Evolutionary conservation across 192 early-diverging fungal genomes (phyloP).

Genomic region (Linnemannia schmuckeri): DNA sequence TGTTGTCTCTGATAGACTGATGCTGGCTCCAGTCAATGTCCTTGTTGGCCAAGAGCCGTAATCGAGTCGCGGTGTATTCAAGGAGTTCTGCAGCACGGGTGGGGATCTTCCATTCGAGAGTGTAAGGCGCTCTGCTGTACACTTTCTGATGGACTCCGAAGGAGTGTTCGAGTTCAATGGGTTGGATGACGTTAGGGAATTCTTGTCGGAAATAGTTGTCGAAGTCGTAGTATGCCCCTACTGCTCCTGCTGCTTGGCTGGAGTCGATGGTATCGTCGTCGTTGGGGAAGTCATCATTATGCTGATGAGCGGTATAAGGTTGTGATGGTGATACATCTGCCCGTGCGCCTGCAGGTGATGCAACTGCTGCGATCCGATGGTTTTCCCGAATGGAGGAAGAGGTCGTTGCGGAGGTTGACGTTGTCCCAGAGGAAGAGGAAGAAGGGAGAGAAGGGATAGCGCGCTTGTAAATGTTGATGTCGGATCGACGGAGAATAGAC

Average conservation of each 20-base stretch:
- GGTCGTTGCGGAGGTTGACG: background rate
- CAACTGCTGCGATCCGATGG: background rate
- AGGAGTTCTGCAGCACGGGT: constrained; percentile 31
- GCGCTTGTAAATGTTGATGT: constrained; percentile 30
- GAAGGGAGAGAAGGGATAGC: background rate
- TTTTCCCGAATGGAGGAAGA: background rate
- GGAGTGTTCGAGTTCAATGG: constrained; percentile 40
- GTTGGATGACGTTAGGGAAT: constrained; percentile 27
- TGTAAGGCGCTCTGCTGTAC: constrained; percentile 39
- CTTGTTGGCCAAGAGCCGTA: constrained; percentile 10
- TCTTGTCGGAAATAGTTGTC: constrained; percentile 36
- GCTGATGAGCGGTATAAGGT: background rate
- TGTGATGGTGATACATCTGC: background rate
- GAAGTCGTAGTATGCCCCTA: background rate
- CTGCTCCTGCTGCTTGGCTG: background rate
- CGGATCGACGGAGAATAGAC: constrained; percentile 32
- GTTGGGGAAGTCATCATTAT: constrained; percentile 8
- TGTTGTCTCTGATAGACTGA: constrained; percentile 1
- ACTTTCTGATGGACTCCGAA: constrained; percentile 45
- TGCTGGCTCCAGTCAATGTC: background rate
- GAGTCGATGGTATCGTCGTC: constrained; percentile 12
- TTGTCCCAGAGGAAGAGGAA: background rate
- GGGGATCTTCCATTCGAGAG: constrained; percentile 40
- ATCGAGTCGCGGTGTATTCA: constrained; percentile 19
- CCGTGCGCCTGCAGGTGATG: background rate